Base-by-base conservation (phyloP, 2,329 filamentous ascomycete species). In the Hymenoscyphus occultus region DNA sequence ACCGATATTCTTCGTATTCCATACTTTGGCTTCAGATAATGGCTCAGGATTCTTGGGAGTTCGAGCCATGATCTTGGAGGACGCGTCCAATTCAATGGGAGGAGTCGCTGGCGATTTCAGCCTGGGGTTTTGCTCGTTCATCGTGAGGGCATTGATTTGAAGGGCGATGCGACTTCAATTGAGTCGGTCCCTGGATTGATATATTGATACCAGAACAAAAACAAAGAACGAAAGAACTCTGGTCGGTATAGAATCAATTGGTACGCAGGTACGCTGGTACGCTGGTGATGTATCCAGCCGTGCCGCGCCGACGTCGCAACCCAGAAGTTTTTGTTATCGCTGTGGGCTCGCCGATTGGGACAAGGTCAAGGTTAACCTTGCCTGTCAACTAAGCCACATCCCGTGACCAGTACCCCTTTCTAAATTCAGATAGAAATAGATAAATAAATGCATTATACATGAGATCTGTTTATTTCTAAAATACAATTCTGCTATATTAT, bases 1-100 rank as follows among this genome's bases (percentile, higher is more conserved):
- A 14, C 84, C 84, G 63, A 96, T 77, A 71, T 91, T 89, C 69
- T 86, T 84, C 31, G 91, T 93, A 76, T 96, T 96, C 90, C 91
- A 94, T 77, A 67, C 64, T 64, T 62, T 66, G 40, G 63, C 32
- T 56, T 69, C 71, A 54, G 42, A 31, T 61, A 66, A 45, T 32
- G 69, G 59, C 56, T 71, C 67, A 45, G 67, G 56, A 19, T 59
- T 64, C 54, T 68, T 67, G 22, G 63, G 31, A 42, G 67, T 48
- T 32, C 66, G 62, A 48, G 63, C 32, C 64, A 63, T 67, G 14
- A 57, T 40, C 63, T 62, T 64, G 4, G 57, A 31, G 40, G 64
- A 60, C 35, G 64, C 56, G 32, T 64, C 54, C n/a, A 67, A 35
- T 19, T 67, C 61, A 56, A 63, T 59, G 13, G 56, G 32, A 39